Base-by-base conservation (phyloP, 1,284 basidiomycete species). In the Pseudozyma sp. region DNA sequence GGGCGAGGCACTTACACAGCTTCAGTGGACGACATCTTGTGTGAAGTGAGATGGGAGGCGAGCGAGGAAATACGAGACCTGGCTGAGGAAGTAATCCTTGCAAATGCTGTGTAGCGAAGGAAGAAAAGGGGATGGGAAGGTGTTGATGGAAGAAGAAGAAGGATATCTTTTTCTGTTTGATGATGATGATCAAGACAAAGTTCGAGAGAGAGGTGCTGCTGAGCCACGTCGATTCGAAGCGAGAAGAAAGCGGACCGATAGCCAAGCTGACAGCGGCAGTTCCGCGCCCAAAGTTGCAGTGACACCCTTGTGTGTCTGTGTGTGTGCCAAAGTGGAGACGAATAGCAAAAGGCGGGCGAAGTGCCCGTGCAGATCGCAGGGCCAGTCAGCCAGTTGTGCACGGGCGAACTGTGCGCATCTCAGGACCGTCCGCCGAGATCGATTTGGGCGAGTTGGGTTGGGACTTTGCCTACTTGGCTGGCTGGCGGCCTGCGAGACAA, bases 11-110 rank as follows among this genome's bases (percentile, higher is more conserved):
- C 73, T 77, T 76, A 76, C 75, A 75, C 72, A 67, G 73, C 71
- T 67, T 75, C 56, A 31, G 25, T 31, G n/a, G 68, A 70, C 59
- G 76, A 77, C 73, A 77, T 77, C 39, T 51, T 75, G 59, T 49
- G 59, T 50, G 75, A 18, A 43, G 44, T 73, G 35, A 71, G 67
- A 49, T 75, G 72, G 45, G 56, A 43, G 45, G 67, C 50, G 38
- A 75, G 72, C 36, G 72, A 75, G 18, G 63, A 61, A 43, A 70
- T 66, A n/a, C 67, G 67, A 42, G 54, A 45, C 42, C 59, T 59
- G 44, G 72, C 67, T 48, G 53, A 43, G 43, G 67, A 70, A 42
- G 63, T 58, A 63, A 75, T 75, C 67, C 67, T 75, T 66, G 67
- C 72, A 34, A 70, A 34, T 63, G 65, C 64, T 62, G 2, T 52